Evolutionary conservation across 23 red algal genomes (phyloP).

Genomic region (Gracilaria domingensis): DNA sequence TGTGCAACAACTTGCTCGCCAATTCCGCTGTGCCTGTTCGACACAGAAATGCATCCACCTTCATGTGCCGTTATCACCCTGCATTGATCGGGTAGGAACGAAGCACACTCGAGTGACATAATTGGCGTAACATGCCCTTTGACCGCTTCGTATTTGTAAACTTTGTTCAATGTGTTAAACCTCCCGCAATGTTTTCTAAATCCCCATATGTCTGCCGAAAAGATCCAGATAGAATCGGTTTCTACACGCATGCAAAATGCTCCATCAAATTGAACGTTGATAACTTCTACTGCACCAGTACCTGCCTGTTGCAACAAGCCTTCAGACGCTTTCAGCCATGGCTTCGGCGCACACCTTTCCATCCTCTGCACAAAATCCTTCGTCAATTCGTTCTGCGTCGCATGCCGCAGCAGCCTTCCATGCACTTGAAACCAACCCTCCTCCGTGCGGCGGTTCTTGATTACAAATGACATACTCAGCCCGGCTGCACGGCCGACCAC

Average conservation of each 20-base stretch:
- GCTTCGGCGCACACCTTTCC: too few species aligned
- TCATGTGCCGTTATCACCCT: neutral
- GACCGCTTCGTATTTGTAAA: neutral
- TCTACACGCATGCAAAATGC: neutral
- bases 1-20: conserved; percentile 4
- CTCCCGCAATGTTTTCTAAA: neutral
- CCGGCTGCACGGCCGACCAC: neutral
- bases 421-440: conserved; percentile 49
- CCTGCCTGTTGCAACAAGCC: conserved; percentile 31
- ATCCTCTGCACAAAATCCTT: too few species aligned
- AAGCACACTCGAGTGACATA: neutral
- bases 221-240: neutral
- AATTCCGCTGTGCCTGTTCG: neutral
- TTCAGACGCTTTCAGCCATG: too few species aligned
- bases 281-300: neutral
- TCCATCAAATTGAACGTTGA: neutral
- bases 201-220: neutral
- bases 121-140: neutral
- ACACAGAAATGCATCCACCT: neutral
- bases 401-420: too few species aligned
- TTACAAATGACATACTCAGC: neutral
- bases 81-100: neutral
- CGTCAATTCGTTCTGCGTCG: too few species aligned
- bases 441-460: neutral
- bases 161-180: neutral